Percentiles rank a stretch among this genome's conserved stretches.
Conservation (phyloP, 1,284 basidiomycete genomes). For the Rhodotorula mucilaginosa region DNA sequence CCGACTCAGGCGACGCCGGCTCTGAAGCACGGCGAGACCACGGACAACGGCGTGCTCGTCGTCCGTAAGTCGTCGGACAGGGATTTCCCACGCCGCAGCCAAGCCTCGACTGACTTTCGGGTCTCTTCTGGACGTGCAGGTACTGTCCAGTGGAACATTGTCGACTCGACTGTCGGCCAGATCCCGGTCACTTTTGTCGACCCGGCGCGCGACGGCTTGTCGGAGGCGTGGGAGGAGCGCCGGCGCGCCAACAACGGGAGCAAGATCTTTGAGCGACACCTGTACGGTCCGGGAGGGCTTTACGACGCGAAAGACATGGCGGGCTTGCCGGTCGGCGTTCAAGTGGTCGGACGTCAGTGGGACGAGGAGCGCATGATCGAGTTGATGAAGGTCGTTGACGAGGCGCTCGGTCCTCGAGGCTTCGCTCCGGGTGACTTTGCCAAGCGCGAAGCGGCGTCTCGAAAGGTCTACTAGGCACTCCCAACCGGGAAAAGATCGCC, state of each 20-base stretch:
- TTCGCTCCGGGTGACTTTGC: slow-evolving; percentile 34
- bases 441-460: background rate
- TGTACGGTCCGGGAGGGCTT: slow-evolving; percentile 55
- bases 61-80: slow-evolving; percentile 16
- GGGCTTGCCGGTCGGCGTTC: slow-evolving; percentile 78
- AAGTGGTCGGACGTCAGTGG: slow-evolving; percentile 71
- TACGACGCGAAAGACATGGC: slow-evolving; percentile 72
- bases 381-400: slow-evolving; percentile 75
- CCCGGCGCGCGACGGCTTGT: slow-evolving; percentile 59
- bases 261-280: slow-evolving; percentile 56
- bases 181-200: slow-evolving; percentile 82
- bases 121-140: background rate
- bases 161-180: slow-evolving; percentile 72
- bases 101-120: no score
- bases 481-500: background rate
- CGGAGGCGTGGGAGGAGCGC: slow-evolving; percentile 45
- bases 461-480: slow-evolving; percentile 11
- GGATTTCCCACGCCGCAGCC: no score
- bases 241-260: slow-evolving; percentile 52
- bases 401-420: slow-evolving; percentile 56
- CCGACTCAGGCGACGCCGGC: slow-evolving; percentile 45
- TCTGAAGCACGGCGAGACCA: slow-evolving; percentile 40
- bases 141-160: slow-evolving; percentile 62
- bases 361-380: slow-evolving; percentile 82
- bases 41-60: slow-evolving; percentile 45